These are phyloP conservation scores for Lentinula detonsa DNA, from an alignment of 768 basidiomycete species.

Conservation along the genomic window DNA sequence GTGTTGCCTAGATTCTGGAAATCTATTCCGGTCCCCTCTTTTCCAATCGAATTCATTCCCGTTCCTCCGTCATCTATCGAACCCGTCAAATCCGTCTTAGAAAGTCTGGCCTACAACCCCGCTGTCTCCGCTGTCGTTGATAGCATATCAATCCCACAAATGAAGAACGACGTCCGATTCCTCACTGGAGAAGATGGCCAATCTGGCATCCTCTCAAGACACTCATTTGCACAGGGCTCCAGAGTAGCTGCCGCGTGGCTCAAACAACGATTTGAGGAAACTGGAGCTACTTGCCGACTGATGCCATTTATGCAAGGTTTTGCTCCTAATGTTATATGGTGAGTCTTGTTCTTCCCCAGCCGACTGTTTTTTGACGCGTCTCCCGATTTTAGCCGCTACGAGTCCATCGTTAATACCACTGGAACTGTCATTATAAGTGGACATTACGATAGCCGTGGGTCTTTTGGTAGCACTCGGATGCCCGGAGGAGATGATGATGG, in stretches of 20 bases:
- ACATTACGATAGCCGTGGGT: slow-evolving; percentile 90
- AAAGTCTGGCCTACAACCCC: slow-evolving; percentile 60
- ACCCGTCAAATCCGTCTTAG: slow-evolving; percentile 52
- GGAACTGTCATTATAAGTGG: slow-evolving; percentile 72
- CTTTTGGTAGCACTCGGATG: slow-evolving; percentile 70
- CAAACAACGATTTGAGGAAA: slow-evolving; percentile 62
- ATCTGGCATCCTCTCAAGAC: slow-evolving; percentile 72
- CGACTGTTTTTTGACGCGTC: neutral
- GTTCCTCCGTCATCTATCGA: slow-evolving; percentile 52
- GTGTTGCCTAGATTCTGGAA: slow-evolving; percentile 73
- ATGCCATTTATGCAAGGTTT: slow-evolving; percentile 65
- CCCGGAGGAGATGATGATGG: slow-evolving; percentile 53
- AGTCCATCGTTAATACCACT: slow-evolving; percentile 45
- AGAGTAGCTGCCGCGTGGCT: slow-evolving; percentile 68
- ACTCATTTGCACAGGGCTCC: slow-evolving; percentile 72
- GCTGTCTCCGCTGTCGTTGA: slow-evolving; percentile 61
- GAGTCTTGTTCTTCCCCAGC: slow-evolving; percentile 13
- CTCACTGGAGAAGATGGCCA: slow-evolving; percentile 80
- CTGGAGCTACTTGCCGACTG: slow-evolving; percentile 70
- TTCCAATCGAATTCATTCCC: slow-evolving; percentile 42
- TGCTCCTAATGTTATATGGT: slow-evolving; percentile 88
- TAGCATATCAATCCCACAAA: slow-evolving; percentile 58
- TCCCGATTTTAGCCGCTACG: slow-evolving; percentile 44
- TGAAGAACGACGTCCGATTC: slow-evolving; percentile 69
- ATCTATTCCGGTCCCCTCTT: slow-evolving; percentile 51